phyloP scores from a whole-genome alignment of 179 eudicot species.

The Nepenthes alata region DNA sequence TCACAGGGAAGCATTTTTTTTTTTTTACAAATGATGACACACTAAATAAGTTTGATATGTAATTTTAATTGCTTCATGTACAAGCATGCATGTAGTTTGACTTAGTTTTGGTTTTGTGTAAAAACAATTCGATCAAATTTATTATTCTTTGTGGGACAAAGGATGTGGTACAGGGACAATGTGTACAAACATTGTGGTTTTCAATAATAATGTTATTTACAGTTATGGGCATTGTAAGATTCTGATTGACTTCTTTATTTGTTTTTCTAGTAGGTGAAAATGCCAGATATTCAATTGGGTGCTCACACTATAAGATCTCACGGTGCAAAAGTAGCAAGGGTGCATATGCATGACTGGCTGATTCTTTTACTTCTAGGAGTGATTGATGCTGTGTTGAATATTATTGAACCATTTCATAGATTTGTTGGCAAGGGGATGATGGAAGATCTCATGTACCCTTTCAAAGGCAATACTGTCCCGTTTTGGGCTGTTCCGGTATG shows the following conservation, averaged over 20 bases:
- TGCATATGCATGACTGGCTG: conserved; percentile 88
- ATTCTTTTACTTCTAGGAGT: conserved; percentile 64
- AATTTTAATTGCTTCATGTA: too few relatives aligned
- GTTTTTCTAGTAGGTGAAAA: neutral
- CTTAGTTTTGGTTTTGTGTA: too few relatives aligned
- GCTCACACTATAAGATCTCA: conserved; percentile 74
- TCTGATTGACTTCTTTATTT: neutral
- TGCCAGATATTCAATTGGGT: conserved; percentile 69
- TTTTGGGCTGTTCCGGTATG: conserved; percentile 65
- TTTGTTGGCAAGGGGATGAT: conserved; percentile 86
- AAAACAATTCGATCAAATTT: too few relatives aligned
- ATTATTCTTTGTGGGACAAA: too few relatives aligned
- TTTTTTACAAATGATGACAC: too few relatives aligned
- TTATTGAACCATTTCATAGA: conserved; percentile 90
- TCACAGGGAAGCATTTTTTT: too few relatives aligned
- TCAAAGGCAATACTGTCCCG: conserved; percentile 71
- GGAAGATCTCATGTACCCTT: conserved; percentile 75
- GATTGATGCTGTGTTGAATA: conserved; percentile 52
- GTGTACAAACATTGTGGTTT: too few relatives aligned
- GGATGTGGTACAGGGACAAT: too few relatives aligned
- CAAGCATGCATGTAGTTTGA: too few relatives aligned
- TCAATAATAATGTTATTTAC: too few relatives aligned
- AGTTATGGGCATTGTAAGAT: too few relatives aligned
- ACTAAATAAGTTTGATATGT: too few relatives aligned
- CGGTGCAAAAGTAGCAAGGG: conserved; percentile 68